Percentiles rank a stretch among this genome's conserved stretches.
phyloP scores from a whole-genome alignment of 805 yeast species.

The Candida ortonii region DNA sequence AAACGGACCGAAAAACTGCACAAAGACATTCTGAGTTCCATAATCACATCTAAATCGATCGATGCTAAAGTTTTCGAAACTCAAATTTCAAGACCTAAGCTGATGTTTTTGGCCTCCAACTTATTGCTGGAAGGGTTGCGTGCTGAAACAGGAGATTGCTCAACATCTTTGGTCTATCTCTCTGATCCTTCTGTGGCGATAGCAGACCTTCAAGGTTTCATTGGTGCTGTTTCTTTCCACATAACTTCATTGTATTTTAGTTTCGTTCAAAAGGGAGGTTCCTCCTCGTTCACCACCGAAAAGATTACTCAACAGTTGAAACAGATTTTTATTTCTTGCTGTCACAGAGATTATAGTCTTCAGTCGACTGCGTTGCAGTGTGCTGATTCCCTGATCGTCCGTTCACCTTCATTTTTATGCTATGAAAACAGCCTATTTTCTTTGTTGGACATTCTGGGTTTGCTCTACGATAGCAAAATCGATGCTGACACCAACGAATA shows the following conservation, averaged over 20 bases:
- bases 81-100: constrained; percentile 64
- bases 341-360: constrained; percentile 71
- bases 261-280: constrained; percentile 50
- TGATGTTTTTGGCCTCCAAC: constrained; percentile 85
- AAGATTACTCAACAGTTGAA: constrained; percentile 67
- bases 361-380: constrained; percentile 80
- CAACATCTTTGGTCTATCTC: constrained; percentile 71
- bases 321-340: constrained; percentile 62
- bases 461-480: constrained; percentile 72
- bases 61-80: constrained; percentile 41
- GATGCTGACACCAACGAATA: constrained; percentile 84
- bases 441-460: constrained; percentile 72
- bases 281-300: constrained; percentile 53
- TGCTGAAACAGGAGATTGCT: constrained; percentile 76
- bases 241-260: constrained; percentile 56
- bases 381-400: constrained; percentile 62
- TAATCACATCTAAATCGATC: constrained; percentile 49
- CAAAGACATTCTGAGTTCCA: constrained; percentile 51
- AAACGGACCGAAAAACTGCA: constrained; percentile 77
- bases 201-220: constrained; percentile 63
- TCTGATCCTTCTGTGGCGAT: constrained; percentile 79
- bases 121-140: constrained; percentile 76
- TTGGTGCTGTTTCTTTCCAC: constrained; percentile 62
- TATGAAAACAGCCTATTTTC: constrained; percentile 71
- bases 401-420: constrained; percentile 76